phyloP scores from a whole-genome alignment of 2,329 filamentous ascomycete species.

The Emydomyces testavorans region DNA sequence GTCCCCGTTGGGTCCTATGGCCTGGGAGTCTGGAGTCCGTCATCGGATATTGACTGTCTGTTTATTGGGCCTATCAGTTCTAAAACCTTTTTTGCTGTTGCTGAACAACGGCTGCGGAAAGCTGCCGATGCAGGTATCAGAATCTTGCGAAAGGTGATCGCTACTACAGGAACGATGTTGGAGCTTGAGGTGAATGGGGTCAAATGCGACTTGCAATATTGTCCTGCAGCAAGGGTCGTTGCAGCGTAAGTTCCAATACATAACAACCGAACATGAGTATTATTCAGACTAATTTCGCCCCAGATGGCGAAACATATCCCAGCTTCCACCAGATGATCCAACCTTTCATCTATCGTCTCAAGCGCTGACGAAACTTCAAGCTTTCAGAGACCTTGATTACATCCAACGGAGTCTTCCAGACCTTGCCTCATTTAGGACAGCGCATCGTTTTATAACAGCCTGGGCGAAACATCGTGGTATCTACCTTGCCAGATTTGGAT shows the following conservation, averaged over 20 bases:
- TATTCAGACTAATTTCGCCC: neutral
- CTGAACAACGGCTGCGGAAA: conserved; percentile 43
- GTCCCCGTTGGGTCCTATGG: conserved; percentile 56
- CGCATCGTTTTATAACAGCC: conserved; percentile 48
- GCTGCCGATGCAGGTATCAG: conserved; percentile 36
- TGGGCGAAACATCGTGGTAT: conserved; percentile 54
- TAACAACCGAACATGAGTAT: neutral
- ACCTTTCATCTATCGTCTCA: conserved; percentile 46
- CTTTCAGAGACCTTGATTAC: conserved; percentile 51
- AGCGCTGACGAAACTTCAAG: conserved; percentile 52
- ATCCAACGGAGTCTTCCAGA: conserved; percentile 50
- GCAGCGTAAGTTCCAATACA: conserved; percentile 32
- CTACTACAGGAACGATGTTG: conserved; percentile 51
- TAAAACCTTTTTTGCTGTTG: conserved; percentile 50
- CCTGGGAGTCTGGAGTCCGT: conserved; percentile 48
- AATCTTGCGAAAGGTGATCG: conserved; percentile 47
- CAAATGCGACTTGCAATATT: conserved; percentile 56
- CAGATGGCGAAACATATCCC: conserved; percentile 5
- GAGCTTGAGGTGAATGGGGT: conserved; percentile 49
- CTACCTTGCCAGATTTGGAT: conserved; percentile 55
- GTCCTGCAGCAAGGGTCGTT: conserved; percentile 45
- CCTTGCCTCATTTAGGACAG: conserved; percentile 45
- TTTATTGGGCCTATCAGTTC: conserved; percentile 53
- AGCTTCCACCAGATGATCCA: conserved; percentile 40
- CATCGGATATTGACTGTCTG: conserved; percentile 55